phyloP scores from a whole-genome alignment of 768 basidiomycete species.

The Megacollybia marginata region DNA sequence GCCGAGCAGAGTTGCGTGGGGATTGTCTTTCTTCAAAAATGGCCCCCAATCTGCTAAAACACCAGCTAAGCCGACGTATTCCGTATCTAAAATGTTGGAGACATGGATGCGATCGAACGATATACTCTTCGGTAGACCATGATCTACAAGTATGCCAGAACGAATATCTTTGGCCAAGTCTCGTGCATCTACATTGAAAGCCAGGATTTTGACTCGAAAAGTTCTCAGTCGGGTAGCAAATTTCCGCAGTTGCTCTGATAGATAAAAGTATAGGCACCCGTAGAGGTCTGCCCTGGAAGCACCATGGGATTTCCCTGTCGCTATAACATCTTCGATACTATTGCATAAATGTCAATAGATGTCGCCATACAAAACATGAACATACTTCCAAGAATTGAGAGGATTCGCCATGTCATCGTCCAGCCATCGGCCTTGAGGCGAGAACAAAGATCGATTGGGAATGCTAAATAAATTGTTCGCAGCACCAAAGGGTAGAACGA shows the following conservation, averaged over 20 bases:
- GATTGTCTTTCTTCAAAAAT: constrained; percentile 20
- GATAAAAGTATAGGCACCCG: constrained; percentile 42
- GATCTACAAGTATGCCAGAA: not conserved
- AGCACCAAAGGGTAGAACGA: constrained; percentile 41
- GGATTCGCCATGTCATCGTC: constrained; percentile 34
- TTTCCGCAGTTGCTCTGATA: constrained; percentile 29
- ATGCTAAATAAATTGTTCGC: constrained; percentile 29
- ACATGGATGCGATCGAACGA: constrained; percentile 40
- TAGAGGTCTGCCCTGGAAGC: constrained; percentile 35
- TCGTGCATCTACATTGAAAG: constrained; percentile 24
- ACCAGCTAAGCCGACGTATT: constrained; percentile 29
- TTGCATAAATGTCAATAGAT: not conserved
- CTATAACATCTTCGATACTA: constrained; percentile 26
- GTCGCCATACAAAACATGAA: constrained; percentile 1
- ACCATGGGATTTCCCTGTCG: constrained; percentile 27
- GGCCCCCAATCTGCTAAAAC: constrained; percentile 30
- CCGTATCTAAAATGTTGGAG: constrained; percentile 38
- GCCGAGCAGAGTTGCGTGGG: constrained; percentile 26
- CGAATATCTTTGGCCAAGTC: constrained; percentile 14
- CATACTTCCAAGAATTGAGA: constrained; percentile 37
- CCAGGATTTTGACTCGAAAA: constrained; percentile 23
- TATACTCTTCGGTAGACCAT: too few species aligned
- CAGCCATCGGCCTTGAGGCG: constrained; percentile 25
- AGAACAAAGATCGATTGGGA: constrained; percentile 35
- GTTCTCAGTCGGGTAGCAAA: constrained; percentile 28